Base-by-base conservation (phyloP, 2,329 filamentous ascomycete species). In the Penicillium sp. region DNA sequence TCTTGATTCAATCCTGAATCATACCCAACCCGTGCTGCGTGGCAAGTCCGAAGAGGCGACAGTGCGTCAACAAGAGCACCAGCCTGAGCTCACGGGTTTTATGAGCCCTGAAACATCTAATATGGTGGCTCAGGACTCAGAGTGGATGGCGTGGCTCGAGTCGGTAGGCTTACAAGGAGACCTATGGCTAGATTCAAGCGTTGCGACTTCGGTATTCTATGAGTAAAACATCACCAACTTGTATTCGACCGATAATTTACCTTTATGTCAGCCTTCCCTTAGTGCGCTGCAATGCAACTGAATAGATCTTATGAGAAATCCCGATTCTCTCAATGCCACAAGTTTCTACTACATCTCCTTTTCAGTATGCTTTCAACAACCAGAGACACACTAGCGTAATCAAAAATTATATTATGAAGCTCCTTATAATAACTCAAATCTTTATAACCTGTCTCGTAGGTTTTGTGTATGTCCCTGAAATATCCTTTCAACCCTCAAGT, bases 1-100 rank as follows among this genome's bases (percentile, higher is more conserved):
- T 19, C 59, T 61, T 33, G 59, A 61, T 38, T 57, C 54, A 16
- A 57, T 61, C 37, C 43, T 61, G 6, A 61, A 61, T 19, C 48
- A 37, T 3, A 46, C 10, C 2, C 45, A 55, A n/a, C 28, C 37
- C 16, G n/a, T 33, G 5, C 52, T 33, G n/a, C 19, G 35, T 14
- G 42, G 35, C 28, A 42, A 19, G 2, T 33, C 40, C 6, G 43
- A 30, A 46, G 30, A 52, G n/a, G 7, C 25, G 49, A 25, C 30
- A 11, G 19, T 10, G 19, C 28, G 22, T 52, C 10, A 37, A 22
- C 30, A 33, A 14, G 30, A 22, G 49, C 11, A 38, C 7, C 13
- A 38, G 22, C 16, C 37, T 6, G 49, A 52, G 7, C 2, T 8
- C 22, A 22, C 14, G 49, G 14, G 30, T 22, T 1, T 37, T 6